These are phyloP conservation scores for Elsinoe fawcettii DNA, from an alignment of 2,329 filamentous ascomycete genomes.

Conservation along the genomic window DNA sequence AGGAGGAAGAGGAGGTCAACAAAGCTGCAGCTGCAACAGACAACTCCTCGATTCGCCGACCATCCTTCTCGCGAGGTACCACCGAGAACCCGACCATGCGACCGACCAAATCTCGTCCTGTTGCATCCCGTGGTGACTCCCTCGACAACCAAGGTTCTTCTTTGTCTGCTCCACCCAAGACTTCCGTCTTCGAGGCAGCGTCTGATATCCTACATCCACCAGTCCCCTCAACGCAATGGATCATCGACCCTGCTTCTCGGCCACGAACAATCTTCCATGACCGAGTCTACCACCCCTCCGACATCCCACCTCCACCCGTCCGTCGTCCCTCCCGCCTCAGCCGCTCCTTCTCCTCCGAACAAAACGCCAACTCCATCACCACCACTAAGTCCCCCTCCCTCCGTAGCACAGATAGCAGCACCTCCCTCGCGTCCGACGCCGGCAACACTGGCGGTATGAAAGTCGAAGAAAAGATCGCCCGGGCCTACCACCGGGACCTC, in stretches of 20 bases:
- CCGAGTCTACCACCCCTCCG: constrained; percentile 83
- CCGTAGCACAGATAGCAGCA: constrained; percentile 47
- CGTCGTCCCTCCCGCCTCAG: constrained; percentile 31
- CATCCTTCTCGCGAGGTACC: constrained; percentile 16
- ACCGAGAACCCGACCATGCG: constrained; percentile 18
- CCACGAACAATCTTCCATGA: constrained; percentile 94
- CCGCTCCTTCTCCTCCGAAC: constrained; percentile 34
- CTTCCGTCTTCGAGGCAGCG: constrained; percentile 90
- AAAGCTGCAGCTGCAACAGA: background rate
- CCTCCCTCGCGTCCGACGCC: constrained; percentile 38
- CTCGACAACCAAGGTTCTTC: constrained; percentile 36
- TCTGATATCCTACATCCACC: constrained; percentile 88
- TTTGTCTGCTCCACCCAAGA: constrained; percentile 70
- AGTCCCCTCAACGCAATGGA: constrained; percentile 69
- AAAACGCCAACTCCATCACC: constrained; percentile 20
- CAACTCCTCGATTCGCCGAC: background rate
- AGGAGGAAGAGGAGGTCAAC: background rate
- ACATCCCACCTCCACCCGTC: constrained; percentile 74
- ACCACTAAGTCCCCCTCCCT: constrained; percentile 28
- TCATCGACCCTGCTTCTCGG: constrained; percentile 73
- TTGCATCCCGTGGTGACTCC: constrained; percentile 44
- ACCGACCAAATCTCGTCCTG: constrained; percentile 34
- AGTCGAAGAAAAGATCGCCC: constrained; percentile 95
- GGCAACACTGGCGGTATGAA: constrained; percentile 64
- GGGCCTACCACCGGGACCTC: constrained; percentile 84